Percentiles rank a stretch among this genome's conserved stretches.
These are phyloP conservation scores for Sclerotinia glacialis DNA, from an alignment of 2,329 filamentous ascomycete species.

Conservation along the genomic window DNA sequence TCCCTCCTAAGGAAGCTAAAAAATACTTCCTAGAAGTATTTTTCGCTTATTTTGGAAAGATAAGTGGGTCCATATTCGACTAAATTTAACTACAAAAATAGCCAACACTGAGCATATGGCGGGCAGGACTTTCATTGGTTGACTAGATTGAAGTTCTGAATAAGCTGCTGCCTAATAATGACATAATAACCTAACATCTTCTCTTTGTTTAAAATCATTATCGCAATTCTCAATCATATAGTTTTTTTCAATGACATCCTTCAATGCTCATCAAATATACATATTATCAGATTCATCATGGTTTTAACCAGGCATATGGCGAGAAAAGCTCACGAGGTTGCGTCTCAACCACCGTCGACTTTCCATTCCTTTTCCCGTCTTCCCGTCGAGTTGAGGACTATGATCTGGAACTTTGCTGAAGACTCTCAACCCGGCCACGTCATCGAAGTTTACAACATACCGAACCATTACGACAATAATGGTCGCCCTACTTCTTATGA, in stretches of 20 bases:
- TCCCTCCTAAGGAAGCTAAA: no score
- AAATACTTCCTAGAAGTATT: no score
- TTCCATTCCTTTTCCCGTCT: not conserved
- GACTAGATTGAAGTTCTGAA: no score
- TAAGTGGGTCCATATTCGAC: no score
- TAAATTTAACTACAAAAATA: no score
- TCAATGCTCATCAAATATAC: not conserved
- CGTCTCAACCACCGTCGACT: not conserved
- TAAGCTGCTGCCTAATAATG: not conserved
- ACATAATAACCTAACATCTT: not conserved
- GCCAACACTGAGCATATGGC: no score
- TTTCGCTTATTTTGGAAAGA: no score
- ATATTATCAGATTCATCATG: not conserved
- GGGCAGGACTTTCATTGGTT: not conserved
- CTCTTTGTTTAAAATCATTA: not conserved
- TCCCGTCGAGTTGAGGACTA: not conserved
- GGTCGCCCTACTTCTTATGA: not conserved
- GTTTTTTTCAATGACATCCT: not conserved
- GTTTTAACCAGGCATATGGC: not conserved
- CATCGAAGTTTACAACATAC: slow-evolving; percentile 19
- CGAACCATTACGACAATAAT: not conserved
- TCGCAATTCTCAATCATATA: not conserved
- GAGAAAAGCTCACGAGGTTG: not conserved
- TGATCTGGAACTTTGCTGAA: slow-evolving; percentile 3
- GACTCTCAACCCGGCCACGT: not conserved